Evolutionary conservation across 2,329 filamentous ascomycete species (phyloP).

Genomic region (Sporothrix phasma): DNA sequence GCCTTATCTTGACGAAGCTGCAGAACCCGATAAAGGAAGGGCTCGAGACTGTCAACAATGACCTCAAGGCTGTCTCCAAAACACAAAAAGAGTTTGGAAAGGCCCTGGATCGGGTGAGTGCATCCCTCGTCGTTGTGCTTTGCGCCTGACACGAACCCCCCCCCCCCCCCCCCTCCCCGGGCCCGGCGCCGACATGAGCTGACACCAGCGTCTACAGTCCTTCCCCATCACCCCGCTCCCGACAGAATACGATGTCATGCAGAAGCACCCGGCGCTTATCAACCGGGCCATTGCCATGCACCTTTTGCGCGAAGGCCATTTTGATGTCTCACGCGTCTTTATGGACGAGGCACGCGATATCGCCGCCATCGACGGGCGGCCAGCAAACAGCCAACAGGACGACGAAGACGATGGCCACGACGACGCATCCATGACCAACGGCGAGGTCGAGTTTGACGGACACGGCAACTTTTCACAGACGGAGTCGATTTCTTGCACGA

Average conservation of each 20-base stretch:
- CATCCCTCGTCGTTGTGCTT: too few species aligned
- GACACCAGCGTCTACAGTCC: constrained; percentile 23
- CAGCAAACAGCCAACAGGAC: neutral
- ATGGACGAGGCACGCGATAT: constrained; percentile 51
- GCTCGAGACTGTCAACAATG: constrained; percentile 69
- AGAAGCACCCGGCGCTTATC: constrained; percentile 64
- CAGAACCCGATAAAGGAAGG: constrained; percentile 76
- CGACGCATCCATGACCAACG: constrained; percentile 19
- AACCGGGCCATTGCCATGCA: constrained; percentile 96
- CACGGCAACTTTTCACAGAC: constrained; percentile 35
- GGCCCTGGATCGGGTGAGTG: constrained; percentile 64
- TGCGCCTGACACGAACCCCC: too few species aligned
- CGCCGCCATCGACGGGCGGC: constrained; percentile 19
- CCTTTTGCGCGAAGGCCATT: constrained; percentile 86
- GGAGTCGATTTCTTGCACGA: constrained; percentile 59
- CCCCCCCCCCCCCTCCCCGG: neutral
- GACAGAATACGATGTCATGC: constrained; percentile 71
- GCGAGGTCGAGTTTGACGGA: constrained; percentile 23
- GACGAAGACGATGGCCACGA: neutral
- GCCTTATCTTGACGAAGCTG: constrained; percentile 68
- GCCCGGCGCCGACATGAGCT: constrained; percentile 1
- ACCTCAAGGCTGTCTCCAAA: constrained; percentile 73
- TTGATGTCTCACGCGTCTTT: constrained; percentile 77
- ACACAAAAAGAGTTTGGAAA: constrained; percentile 77
- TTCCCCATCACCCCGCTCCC: constrained; percentile 52